Conservation (phyloP, 495 filamentous ascomycete species). For the Penicillium arizonense region DNA sequence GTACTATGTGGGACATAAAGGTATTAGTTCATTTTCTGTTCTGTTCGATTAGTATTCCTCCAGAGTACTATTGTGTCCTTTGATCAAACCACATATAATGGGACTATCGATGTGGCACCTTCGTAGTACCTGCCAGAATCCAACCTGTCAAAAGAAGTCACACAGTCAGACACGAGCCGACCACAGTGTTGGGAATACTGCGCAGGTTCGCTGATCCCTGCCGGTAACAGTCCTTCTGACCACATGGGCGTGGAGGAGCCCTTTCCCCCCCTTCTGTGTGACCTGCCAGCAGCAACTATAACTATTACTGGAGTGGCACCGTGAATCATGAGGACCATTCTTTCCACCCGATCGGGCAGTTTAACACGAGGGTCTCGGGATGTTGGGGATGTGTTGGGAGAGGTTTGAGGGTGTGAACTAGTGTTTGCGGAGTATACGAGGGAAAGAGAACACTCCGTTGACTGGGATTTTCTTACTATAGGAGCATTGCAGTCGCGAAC, state of each 20-base stretch:
- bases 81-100: no score
- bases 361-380: slow-evolving; percentile 5
- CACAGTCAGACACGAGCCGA: slow-evolving; percentile 3
- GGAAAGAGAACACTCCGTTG: background rate
- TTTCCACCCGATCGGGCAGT: slow-evolving; percentile 5
- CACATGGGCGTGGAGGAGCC: slow-evolving; percentile 1
- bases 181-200: slow-evolving; percentile 1
- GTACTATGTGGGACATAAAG: no score
- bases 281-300: slow-evolving; percentile 1
- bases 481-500: no score
- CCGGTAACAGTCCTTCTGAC: background rate
- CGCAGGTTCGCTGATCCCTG: background rate
- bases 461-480: no score
- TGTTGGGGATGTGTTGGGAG: background rate
- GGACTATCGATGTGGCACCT: no score
- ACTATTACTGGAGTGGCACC: background rate
- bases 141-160: background rate
- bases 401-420: no score
- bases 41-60: no score
- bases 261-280: background rate
- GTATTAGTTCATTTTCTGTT: no score
- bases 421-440: background rate
- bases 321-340: background rate
- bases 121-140: no score
- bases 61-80: no score